phyloP scores from a whole-genome alignment of 1,284 basidiomycete genomes.

The Leccinum fuscescens region DNA sequence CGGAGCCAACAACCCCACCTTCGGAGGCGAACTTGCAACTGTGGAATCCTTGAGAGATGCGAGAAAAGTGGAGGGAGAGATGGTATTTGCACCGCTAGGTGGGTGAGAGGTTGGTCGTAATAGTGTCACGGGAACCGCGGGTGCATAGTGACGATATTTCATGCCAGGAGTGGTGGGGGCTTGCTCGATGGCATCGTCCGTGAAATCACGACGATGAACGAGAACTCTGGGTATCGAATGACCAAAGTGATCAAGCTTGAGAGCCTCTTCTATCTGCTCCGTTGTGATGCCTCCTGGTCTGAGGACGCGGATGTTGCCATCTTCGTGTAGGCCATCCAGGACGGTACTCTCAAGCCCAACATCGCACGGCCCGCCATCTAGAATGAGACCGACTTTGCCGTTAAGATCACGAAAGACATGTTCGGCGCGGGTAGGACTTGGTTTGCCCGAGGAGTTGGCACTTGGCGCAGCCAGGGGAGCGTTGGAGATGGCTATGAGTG shows the following conservation, averaged over 20 bases:
- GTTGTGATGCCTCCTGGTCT: conserved; percentile 92
- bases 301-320: conserved; percentile 79
- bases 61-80: conserved; percentile 40
- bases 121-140: conserved; percentile 79
- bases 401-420: conserved; percentile 85
- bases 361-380: conserved; percentile 91
- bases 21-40: conserved; percentile 30
- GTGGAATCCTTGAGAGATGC: conserved; percentile 37
- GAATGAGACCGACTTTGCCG: conserved; percentile 72
- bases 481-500: conserved; percentile 76
- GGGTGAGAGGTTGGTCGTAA: conserved; percentile 53
- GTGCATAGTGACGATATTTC: conserved; percentile 99
- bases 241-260: conserved; percentile 46
- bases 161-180: conserved; percentile 97
- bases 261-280: conserved; percentile 74
- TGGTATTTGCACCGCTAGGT: conserved; percentile 32
- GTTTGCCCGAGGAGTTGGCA: conserved; percentile 92
- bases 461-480: conserved; percentile 91
- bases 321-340: conserved; percentile 75
- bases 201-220: conserved; percentile 75
- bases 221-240: conserved; percentile 53
- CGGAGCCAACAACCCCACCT: conserved; percentile 70
- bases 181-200: conserved; percentile 60
- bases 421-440: conserved; percentile 88
- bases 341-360: conserved; percentile 97